Evolutionary conservation across 2,329 filamentous ascomycete species (phyloP).

Genomic region (Nothomitra cinnamomea): DNA sequence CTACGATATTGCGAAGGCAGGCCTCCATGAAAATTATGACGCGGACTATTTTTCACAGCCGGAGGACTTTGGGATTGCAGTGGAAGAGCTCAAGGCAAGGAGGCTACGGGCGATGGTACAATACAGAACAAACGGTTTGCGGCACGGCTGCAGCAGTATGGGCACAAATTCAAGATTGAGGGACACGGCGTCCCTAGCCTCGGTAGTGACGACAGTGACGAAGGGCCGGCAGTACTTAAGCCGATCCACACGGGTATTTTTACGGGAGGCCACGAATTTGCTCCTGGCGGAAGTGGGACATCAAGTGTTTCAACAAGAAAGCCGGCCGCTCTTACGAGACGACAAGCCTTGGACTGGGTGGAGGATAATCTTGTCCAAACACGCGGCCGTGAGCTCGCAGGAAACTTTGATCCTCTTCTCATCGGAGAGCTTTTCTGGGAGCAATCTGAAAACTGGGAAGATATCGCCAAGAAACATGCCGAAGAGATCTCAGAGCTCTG

Average conservation of each 20-base stretch:
- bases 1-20: conserved; percentile 17
- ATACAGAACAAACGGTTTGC: not conserved
- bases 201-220: not conserved
- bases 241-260: too few relatives aligned
- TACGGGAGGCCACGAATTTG: too few relatives aligned
- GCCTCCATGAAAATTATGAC: conserved; percentile 19
- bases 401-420: conserved; percentile 4
- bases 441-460: conserved; percentile 4
- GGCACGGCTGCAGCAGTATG: not conserved
- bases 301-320: conserved; percentile 31
- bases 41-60: conserved; percentile 7
- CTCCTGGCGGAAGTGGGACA: conserved; percentile 22
- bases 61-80: conserved; percentile 1
- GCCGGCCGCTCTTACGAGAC: too few relatives aligned
- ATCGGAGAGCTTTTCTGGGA: conserved; percentile 2
- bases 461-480: not conserved
- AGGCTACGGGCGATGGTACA: not conserved
- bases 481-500: conserved; percentile 6
- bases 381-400: conserved; percentile 8
- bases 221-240: too few relatives aligned
- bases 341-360: too few relatives aligned
- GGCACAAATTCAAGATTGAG: not conserved
- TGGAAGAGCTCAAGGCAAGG: not conserved
- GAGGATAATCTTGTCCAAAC: too few relatives aligned
- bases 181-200: not conserved